A percentile compares a stretch with the other conserved stretches of the same genome.
phyloP scores from a whole-genome alignment of 306 rosid species.

The Quercus cerris region DNA sequence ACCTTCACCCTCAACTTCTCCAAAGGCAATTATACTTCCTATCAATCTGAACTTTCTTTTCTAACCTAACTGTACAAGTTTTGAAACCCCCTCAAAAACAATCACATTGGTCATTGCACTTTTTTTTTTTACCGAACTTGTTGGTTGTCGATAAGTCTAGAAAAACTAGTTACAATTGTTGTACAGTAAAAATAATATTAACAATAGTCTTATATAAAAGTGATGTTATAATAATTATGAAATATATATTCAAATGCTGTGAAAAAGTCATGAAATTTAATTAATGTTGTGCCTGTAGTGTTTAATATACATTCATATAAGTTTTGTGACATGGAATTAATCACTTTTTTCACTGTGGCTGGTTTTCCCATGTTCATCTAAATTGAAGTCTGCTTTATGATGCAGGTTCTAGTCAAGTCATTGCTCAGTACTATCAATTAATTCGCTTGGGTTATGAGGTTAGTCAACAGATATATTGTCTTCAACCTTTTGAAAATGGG shows the following conservation, averaged over 20 bases:
- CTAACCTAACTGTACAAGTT: neutral
- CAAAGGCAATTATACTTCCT: constrained; percentile 41
- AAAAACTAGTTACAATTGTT: no score
- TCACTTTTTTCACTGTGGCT: neutral
- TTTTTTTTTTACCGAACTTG: no score
- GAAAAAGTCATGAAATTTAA: no score
- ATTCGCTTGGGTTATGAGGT: constrained; percentile 90
- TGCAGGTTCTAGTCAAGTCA: constrained; percentile 90
- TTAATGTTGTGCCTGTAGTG: no score
- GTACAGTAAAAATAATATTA: no score
- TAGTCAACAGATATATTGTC: neutral
- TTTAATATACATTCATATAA: neutral
- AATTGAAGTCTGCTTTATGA: neutral
- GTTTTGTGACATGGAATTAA: neutral
- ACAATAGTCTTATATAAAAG: no score
- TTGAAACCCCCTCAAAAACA: neutral
- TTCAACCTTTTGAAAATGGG: no score
- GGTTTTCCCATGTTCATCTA: neutral
- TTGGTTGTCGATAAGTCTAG: no score
- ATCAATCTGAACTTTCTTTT: neutral
- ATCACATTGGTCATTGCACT: no score
- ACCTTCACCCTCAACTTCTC: constrained; percentile 98
- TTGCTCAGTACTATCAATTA: constrained; percentile 92
- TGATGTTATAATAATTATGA: no score
- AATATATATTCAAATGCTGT: no score